Conservation (phyloP, 768 basidiomycete species). For the Collybia nuda region DNA sequence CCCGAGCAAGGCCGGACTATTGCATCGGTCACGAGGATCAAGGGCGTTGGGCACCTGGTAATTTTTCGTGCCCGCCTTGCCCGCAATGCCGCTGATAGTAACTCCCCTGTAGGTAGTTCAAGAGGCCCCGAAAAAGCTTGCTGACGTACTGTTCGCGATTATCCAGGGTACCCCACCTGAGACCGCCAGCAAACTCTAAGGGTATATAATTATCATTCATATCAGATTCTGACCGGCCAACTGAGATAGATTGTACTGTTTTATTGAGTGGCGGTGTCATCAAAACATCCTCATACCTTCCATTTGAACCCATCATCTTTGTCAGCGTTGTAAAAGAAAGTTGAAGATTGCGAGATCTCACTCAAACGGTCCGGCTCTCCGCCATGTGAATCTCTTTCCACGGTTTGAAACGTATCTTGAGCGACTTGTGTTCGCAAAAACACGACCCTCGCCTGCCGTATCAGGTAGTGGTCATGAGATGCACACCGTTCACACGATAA, state of each 20-base stretch:
- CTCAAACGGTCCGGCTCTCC: too few species aligned
- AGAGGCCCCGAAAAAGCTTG: conserved; percentile 25
- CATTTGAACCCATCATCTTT: not conserved
- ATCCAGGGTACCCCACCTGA: conserved; percentile 5
- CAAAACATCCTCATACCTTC: too few species aligned
- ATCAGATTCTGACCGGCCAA: too few species aligned
- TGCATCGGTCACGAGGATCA: conserved; percentile 23
- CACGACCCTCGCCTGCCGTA: too few species aligned
- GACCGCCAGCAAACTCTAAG: not conserved
- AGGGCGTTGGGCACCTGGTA: conserved; percentile 31
- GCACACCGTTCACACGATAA: too few species aligned
- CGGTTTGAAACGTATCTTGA: too few species aligned
- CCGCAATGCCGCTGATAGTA: not conserved
- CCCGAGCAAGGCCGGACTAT: conserved; percentile 22
- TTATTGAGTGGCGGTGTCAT: too few species aligned
- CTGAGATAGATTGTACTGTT: too few species aligned
- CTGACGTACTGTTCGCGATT: conserved; percentile 18
- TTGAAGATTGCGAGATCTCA: not conserved
- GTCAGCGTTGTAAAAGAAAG: not conserved
- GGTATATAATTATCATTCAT: not conserved
- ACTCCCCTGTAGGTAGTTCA: conserved; percentile 22
- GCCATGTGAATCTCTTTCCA: too few species aligned
- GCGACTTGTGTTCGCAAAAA: too few species aligned
- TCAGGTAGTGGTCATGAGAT: too few species aligned
- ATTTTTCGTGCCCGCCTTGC: not conserved